Evolutionary conservation across 352 stramenopile species (phyloP).

Genomic region (Phytopythium cucurbitacearum): DNA sequence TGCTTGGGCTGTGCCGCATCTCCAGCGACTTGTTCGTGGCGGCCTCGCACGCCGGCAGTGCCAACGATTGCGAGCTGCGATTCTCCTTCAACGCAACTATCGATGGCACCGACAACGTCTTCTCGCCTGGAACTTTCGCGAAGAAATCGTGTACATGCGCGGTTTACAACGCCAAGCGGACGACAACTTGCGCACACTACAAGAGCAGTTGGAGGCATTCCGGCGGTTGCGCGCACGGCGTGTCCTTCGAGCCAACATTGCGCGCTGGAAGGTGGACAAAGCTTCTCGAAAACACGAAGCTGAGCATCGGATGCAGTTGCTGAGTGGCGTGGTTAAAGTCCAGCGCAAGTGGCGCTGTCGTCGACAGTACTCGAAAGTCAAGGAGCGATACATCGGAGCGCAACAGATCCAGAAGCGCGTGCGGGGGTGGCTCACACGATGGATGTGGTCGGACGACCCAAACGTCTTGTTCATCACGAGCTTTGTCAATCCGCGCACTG

Average conservation of each 20-base stretch:
- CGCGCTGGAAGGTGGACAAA: conserved; percentile 33
- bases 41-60: conserved; percentile 32
- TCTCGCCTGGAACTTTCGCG: conserved; percentile 42
- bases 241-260: conserved; percentile 41
- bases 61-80: conserved; percentile 27
- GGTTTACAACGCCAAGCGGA: conserved; percentile 39
- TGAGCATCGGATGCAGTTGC: conserved; percentile 31
- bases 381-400: conserved; percentile 42
- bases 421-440: conserved; percentile 59
- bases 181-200: conserved; percentile 35
- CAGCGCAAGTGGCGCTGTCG: conserved; percentile 57
- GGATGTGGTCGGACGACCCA: conserved; percentile 63
- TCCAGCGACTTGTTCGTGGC: conserved; percentile 51
- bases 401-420: conserved; percentile 49
- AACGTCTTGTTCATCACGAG: conserved; percentile 27
- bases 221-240: conserved; percentile 37
- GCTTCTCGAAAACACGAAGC: conserved; percentile 20
- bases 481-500: conserved; percentile 34
- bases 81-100: conserved; percentile 53
- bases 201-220: conserved; percentile 43
- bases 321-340: conserved; percentile 52
- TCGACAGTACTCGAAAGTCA: conserved; percentile 33
- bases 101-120: conserved; percentile 47
- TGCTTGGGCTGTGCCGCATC: conserved; percentile 32
- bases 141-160: conserved; percentile 56